Base-by-base conservation (phyloP, 1,139 yeast species). In the Nadsonia starkeyi-henricii region DNA sequence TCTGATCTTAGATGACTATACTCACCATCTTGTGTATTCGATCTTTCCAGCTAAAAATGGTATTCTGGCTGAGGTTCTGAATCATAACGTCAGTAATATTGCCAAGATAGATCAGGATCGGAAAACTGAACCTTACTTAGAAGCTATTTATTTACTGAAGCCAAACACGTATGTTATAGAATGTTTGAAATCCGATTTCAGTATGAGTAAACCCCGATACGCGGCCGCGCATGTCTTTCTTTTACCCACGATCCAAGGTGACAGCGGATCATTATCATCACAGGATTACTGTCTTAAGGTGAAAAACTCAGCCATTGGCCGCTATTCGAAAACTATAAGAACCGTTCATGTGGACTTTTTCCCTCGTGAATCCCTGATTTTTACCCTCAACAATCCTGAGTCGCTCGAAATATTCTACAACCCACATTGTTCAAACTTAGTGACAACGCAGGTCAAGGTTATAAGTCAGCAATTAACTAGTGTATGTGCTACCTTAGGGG, bases 401-500 rank as follows among this genome's bases (percentile, higher is more conserved):
- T 76, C 94, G 1, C 70, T 86, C 65, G 89, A 89, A 44, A 70
- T 80, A 39, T 84, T 82, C 59, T 88, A 79, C 64, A 86, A 85
- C 60, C 71, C 69, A 42, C 71, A 75, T 50, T 86, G 95, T 59
- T 63, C 69, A 36, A 81, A 79, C 50, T 66, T 81, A 49, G 80
- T 85, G 36, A 69, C 74, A 36, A 69, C 71, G 23, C 82, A 81
- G 51, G 70, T 86, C 21, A 67, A 71, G 30, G 66, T 67, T 49
- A 78, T 85, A 0, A 88, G 93, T 1, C 58, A 65, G 45, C 68
- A 80, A 45, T 68, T 91, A 57, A 78, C 86, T 37, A 78, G 81
- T 54, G 59, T 85, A 36, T 83, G 95, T 71, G 77, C 84, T 2
- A 62, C 84, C 9, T 78, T 93, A 1, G 95, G 94, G 15, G 97